These are phyloP conservation scores for Neofusicoccum sp. DNA, from an alignment of 2,329 filamentous ascomycete genomes.

Conservation along the genomic window DNA sequence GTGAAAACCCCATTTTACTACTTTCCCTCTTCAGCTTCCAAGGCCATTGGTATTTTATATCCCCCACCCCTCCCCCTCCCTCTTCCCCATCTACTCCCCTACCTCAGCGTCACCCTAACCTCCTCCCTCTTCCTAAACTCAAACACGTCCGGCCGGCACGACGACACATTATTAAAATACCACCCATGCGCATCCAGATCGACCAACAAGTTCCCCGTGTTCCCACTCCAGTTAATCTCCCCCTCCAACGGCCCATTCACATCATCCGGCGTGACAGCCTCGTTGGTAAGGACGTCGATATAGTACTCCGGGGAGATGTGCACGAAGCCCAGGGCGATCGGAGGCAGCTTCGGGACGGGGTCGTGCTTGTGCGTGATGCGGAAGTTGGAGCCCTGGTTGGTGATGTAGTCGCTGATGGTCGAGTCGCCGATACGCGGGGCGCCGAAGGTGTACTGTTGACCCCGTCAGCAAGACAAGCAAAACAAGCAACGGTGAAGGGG, in stretches of 20 bases:
- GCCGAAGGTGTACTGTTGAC: slow-evolving; percentile 70
- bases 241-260: slow-evolving; percentile 24
- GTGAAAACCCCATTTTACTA: too few relatives aligned
- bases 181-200: slow-evolving; percentile 33
- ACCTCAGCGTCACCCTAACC: background rate
- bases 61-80: background rate
- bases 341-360: slow-evolving; percentile 67
- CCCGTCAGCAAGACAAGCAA: slow-evolving; percentile 11
- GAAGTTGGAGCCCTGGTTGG: slow-evolving; percentile 53
- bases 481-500: slow-evolving; percentile 15
- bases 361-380: slow-evolving; percentile 68
- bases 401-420: slow-evolving; percentile 55
- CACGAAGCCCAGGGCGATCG: slow-evolving; percentile 56
- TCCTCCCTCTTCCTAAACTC: slow-evolving; percentile 8
- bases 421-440: slow-evolving; percentile 64
- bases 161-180: slow-evolving; percentile 35
- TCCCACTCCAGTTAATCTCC: slow-evolving; percentile 27
- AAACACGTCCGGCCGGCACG: slow-evolving; percentile 1
- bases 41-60: background rate
- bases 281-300: slow-evolving; percentile 29
- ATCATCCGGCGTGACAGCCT: slow-evolving; percentile 24
- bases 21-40: background rate
- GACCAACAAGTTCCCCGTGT: slow-evolving; percentile 29
- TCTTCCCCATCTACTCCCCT: too few relatives aligned
- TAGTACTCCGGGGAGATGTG: slow-evolving; percentile 71